Base-by-base conservation (phyloP, 1,139 yeast species). In the Yamadazyma songkhlaensis region DNA sequence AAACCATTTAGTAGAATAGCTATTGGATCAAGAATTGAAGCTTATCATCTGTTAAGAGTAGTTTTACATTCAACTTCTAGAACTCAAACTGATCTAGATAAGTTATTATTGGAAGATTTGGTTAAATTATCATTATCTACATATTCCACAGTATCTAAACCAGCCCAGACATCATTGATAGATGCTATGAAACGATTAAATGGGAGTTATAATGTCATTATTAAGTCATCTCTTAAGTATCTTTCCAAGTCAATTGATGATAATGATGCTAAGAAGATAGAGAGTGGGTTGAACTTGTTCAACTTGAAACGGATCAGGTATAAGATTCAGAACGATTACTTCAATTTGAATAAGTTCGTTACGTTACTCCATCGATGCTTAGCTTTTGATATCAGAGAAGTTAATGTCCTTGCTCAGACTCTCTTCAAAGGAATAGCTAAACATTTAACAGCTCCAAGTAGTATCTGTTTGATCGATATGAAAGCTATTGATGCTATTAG, bases 1-100 rank as follows among this genome's bases (percentile, higher is more conserved):
- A 83, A 84, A 44, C 92, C 95, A 2, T 84, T 71, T 47, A 89
- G 97, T 0, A 77, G 97, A 55, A 73, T 87, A 4, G 77, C 88
- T 2, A 57, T 89, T 31, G 95, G 88, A 1, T 77, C 88, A 0
- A 73, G 96, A 44, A 69, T 88, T n/a, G 84, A 83, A 43, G 66
- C 83, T 10, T 84, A 82, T 47, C 97, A 92, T 49, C 78, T 79
- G 55, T 81, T 84, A 44, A 74, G 97, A 48, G 77, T 85, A 20
- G 72, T 79, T 3, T 73, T 86, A 38, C 92, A 84, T 51, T 79
- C 90, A 1, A 84, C 95, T 0, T 81, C 85, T 3, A 71, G 96
- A 45, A 68, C 79, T 8, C 85, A 86, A 51, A 78, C 90, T 0
- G 76, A 72, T 9, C 58, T 84, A 17, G 97, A 92, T 49, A 77